These are phyloP conservation scores for Celoporthe dispersa DNA, from an alignment of 2,329 filamentous ascomycete species.

Conservation along the genomic window DNA sequence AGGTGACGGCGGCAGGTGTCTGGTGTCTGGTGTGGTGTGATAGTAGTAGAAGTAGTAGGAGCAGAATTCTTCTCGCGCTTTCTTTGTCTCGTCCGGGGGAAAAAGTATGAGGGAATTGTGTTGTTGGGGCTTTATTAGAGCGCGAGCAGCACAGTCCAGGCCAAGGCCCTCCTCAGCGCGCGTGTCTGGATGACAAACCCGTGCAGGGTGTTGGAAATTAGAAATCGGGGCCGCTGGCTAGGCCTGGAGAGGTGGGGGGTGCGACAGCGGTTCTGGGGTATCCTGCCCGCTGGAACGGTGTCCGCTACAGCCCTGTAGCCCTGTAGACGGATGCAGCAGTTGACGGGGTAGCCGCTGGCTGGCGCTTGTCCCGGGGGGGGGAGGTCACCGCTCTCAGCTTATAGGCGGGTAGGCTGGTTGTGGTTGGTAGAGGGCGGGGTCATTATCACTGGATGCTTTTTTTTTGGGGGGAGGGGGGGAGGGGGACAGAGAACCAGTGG, in stretches of 20 bases:
- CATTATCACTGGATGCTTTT: not conserved
- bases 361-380: not conserved
- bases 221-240: slow-evolving; percentile 16
- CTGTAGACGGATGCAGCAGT: not conserved
- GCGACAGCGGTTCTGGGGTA: not conserved
- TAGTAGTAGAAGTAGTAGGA: not conserved
- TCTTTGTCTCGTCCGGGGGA: not conserved
- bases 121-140: slow-evolving; percentile 20
- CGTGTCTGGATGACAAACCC: slow-evolving; percentile 21
- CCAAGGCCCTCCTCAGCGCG: not conserved
- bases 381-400: not conserved
- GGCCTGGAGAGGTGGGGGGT: slow-evolving; percentile 9
- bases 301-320: not conserved
- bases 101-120: slow-evolving; percentile 25
- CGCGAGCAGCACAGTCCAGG: slow-evolving; percentile 6
- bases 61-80: not conserved
- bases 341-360: not conserved
- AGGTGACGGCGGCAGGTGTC: slow-evolving; percentile 10
- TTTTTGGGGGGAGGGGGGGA: too few species aligned
- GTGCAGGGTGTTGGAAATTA: slow-evolving; percentile 23
- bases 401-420: not conserved
- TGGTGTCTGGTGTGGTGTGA: slow-evolving; percentile 1
- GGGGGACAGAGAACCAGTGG: not conserved
- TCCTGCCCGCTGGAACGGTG: slow-evolving; percentile 1
- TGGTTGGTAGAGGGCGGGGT: not conserved